Conservation (phyloP, 331 rosid genomes). For the Malus hybrid region DNA sequence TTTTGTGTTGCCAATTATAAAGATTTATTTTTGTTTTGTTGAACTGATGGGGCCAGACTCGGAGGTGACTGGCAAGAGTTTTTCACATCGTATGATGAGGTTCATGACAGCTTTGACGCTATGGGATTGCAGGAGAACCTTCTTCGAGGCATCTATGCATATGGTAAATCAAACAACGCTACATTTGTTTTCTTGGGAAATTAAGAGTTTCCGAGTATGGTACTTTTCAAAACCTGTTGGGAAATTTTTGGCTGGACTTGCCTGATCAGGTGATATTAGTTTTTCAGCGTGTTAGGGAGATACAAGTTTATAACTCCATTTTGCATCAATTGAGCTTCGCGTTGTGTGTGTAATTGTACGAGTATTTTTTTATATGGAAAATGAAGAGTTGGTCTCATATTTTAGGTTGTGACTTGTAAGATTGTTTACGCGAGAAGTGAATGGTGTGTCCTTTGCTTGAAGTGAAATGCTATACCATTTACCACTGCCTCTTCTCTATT, state of each 20-base stretch:
- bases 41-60: constrained; percentile 32
- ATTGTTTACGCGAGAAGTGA: not conserved
- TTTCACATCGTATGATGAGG: constrained; percentile 73
- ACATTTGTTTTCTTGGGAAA: not conserved
- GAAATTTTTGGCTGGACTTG: no score
- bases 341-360: no score
- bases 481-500: not conserved
- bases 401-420: not conserved
- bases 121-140: constrained; percentile 83
- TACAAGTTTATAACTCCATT: not conserved
- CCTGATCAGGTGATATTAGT: not conserved
- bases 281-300: not conserved
- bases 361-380: no score
- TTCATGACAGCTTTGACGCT: constrained; percentile 52
- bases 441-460: not conserved
- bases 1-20: not conserved
- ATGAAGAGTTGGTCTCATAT: not conserved
- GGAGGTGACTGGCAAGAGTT: constrained; percentile 55
- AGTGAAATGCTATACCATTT: not conserved
- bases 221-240: no score
- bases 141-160: constrained; percentile 71
- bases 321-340: not conserved
- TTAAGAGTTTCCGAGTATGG: not conserved
- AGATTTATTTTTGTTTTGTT: constrained; percentile 19
- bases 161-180: constrained; percentile 31